Percentiles rank a stretch among this genome's conserved stretches.
Evolutionary conservation across 2,329 filamentous ascomycete species (phyloP).

Genomic region (Pyrenophora tritici-repentis): DNA sequence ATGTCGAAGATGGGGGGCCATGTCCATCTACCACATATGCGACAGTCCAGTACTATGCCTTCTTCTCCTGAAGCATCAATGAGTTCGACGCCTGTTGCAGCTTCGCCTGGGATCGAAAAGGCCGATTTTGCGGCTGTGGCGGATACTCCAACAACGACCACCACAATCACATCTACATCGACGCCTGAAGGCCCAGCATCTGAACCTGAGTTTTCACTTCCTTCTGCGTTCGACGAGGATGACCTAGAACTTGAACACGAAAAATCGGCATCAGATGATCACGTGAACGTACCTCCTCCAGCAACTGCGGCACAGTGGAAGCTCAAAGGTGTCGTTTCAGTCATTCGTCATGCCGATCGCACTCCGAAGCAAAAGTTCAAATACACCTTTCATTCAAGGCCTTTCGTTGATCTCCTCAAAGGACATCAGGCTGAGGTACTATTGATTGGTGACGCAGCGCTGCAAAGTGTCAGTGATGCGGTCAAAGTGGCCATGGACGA

Average conservation of each 20-base stretch:
- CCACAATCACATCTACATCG: conserved; percentile 9
- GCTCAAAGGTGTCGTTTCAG: conserved; percentile 94
- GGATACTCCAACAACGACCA: conserved; percentile 18
- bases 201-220: conserved; percentile 40
- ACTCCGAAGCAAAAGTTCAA: conserved; percentile 99
- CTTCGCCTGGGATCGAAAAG: conserved; percentile 52
- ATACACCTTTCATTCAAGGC: conserved; percentile 96
- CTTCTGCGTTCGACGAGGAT: conserved; percentile 32
- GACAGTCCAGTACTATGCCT: conserved; percentile 43
- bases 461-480: conserved; percentile 86
- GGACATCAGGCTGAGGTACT: conserved; percentile 96
- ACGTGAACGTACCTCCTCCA: conserved; percentile 52
- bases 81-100: conserved; percentile 50
- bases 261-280: conserved; percentile 41
- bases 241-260: conserved; percentile 26
- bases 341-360: conserved; percentile 93
- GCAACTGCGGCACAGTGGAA: conserved; percentile 93
- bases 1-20: conserved; percentile 62
- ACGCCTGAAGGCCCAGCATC: conserved; percentile 30
- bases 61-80: conserved; percentile 54
- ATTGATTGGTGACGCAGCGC: conserved; percentile 85
- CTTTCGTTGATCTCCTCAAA: conserved; percentile 91
- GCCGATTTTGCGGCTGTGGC: conserved; percentile 27
- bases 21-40: conserved; percentile 42
- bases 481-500: conserved; percentile 79